Conservation (phyloP, 371 early-diverging fungal genomes). For the Saksenaea vasiformis region DNA sequence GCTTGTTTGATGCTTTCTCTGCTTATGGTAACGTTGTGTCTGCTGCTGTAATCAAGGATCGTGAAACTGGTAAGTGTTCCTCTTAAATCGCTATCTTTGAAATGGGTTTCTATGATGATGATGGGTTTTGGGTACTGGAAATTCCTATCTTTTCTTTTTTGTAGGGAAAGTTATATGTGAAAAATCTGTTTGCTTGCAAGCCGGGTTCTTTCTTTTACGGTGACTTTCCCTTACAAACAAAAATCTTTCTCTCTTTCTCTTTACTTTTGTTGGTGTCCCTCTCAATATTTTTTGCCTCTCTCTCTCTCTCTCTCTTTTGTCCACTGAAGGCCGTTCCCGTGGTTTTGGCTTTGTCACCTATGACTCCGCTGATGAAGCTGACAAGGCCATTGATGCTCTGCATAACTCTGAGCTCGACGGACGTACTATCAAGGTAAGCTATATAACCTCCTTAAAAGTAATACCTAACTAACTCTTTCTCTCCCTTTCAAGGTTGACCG, state of each 20-base stretch:
- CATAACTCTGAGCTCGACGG: neutral
- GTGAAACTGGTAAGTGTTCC: conserved; percentile 27
- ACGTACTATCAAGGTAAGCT: neutral
- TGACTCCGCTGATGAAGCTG: conserved; percentile 70
- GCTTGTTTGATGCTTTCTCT: conserved; percentile 52
- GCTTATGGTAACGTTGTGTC: conserved; percentile 39
- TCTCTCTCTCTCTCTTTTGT: neutral
- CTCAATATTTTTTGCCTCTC: neutral
- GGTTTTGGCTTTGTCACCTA: conserved; percentile 87
- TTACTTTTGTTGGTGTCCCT: neutral
- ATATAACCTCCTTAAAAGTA: neutral
- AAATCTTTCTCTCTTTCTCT: neutral
- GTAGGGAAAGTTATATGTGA: conserved; percentile 3
- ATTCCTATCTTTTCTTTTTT: neutral
- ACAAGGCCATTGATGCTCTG: conserved; percentile 66
- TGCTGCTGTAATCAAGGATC: conserved; percentile 50
- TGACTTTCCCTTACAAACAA: conserved; percentile 4
- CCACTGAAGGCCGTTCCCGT: conserved; percentile 35
- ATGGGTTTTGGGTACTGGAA: neutral
- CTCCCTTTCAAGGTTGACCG: conserved; percentile 2
- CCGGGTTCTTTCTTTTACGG: neutral
- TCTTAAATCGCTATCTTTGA: neutral
- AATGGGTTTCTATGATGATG: neutral
- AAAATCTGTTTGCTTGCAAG: neutral
- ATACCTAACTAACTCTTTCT: neutral